These are phyloP conservation scores for Fragilariopsis cylindrus DNA, from an alignment of 108 stramenopile genomes.

Conservation along the genomic window DNA sequence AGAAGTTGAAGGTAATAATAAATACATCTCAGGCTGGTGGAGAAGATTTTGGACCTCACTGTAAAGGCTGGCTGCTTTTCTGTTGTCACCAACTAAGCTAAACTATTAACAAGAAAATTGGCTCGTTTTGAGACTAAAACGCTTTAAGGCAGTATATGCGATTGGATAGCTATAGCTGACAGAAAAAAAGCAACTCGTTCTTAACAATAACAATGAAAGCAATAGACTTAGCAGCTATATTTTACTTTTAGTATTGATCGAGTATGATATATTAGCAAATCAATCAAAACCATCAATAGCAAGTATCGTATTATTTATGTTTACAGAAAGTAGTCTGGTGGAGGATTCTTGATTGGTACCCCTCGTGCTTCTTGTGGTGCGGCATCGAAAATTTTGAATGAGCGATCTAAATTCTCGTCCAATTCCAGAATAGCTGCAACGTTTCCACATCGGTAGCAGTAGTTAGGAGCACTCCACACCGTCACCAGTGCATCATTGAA, in stretches of 20 bases:
- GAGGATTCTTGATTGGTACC: constrained; percentile 93
- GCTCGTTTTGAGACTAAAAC: too few relatives aligned
- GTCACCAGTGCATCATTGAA: constrained; percentile 96
- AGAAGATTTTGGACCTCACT: too few relatives aligned
- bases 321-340: constrained; percentile 97
- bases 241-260: not conserved
- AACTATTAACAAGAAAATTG: too few relatives aligned
- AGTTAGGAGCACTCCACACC: constrained; percentile 99
- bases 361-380: constrained; percentile 96
- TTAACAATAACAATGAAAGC: not conserved
- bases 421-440: constrained; percentile 96
- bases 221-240: not conserved
- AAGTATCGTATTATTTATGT: not conserved
- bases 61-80: not conserved
- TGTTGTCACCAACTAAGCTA: too few relatives aligned
- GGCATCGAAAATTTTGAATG: constrained; percentile 96
- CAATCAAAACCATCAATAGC: too few relatives aligned
- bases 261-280: not conserved
- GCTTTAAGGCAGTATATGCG: too few relatives aligned
- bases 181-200: not conserved
- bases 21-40: too few relatives aligned
- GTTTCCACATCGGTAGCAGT: constrained; percentile 98
- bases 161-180: not conserved
- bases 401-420: constrained; percentile 92
- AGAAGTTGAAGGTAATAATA: too few relatives aligned